Evolutionary conservation across 148 eudicot species (phyloP).

Genomic region (Simmondsia chinensis): DNA sequence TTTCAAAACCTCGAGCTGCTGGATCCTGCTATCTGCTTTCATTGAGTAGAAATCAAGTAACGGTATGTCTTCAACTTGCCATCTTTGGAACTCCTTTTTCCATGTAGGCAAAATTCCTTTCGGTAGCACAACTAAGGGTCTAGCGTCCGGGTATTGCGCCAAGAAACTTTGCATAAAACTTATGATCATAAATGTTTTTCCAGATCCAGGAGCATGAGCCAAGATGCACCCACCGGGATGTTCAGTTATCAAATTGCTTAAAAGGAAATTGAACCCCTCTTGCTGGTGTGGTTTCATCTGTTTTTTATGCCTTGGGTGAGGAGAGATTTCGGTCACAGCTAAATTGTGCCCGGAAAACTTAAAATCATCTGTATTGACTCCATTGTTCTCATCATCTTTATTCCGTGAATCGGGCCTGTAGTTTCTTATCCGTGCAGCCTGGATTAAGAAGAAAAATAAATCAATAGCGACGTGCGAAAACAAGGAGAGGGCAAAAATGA

Average conservation of each 20-base stretch:
- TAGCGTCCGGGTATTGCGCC: constrained; percentile 67
- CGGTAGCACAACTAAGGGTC: constrained; percentile 82
- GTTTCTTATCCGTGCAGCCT: constrained; percentile 53
- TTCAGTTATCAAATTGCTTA: constrained; percentile 60
- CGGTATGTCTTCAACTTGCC: constrained; percentile 90
- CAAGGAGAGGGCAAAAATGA: background rate
- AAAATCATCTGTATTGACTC: constrained; percentile 18
- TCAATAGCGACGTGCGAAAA: background rate
- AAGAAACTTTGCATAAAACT: constrained; percentile 90
- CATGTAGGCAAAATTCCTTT: constrained; percentile 72
- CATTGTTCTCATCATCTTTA: constrained; percentile 29
- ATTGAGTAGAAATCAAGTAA: constrained; percentile 69
- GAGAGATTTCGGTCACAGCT: constrained; percentile 35
- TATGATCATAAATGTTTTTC: constrained; percentile 91
- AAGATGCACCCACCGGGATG: constrained; percentile 91
- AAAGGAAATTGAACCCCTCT: constrained; percentile 81
- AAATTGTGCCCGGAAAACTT: constrained; percentile 42
- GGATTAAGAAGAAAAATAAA: constrained; percentile 5
- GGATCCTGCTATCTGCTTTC: constrained; percentile 68
- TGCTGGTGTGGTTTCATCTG: constrained; percentile 92
- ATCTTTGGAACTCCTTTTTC: constrained; percentile 78
- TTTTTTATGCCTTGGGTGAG: constrained; percentile 82
- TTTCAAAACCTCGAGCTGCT: constrained; percentile 63
- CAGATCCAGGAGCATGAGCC: constrained; percentile 98
- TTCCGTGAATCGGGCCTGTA: constrained; percentile 43